phyloP scores from a whole-genome alignment of 805 yeast genomes.

The Schwanniomyces sp. region DNA sequence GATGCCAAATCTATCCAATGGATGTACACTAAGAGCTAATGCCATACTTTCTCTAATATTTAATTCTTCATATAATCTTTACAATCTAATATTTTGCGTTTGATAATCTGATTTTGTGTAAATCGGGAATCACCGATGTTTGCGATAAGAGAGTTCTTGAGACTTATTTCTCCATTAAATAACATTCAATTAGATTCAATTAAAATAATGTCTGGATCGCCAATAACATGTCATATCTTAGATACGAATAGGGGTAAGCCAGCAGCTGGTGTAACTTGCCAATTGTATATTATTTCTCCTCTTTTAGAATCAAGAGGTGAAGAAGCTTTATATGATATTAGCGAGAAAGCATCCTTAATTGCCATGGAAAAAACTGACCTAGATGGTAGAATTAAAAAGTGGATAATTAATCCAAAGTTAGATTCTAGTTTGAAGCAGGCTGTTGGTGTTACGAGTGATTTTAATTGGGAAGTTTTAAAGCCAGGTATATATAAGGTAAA shows the following conservation, averaged over 20 bases:
- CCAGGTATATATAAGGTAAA: conserved; percentile 76
- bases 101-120: not conserved
- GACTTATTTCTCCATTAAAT: not conserved
- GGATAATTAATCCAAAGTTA: conserved; percentile 52
- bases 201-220: conserved; percentile 37
- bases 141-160: not conserved
- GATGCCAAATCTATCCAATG: conserved; percentile 16
- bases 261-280: conserved; percentile 72
- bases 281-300: conserved; percentile 44
- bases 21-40: conserved; percentile 8
- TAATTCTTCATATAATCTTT: not conserved
- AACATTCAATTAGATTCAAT: not conserved
- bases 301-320: conserved; percentile 18
- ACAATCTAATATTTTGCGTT: not conserved
- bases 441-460: conserved; percentile 27
- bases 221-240: conserved; percentile 85
- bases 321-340: conserved; percentile 26
- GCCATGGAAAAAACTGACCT: conserved; percentile 69
- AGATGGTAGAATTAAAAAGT: conserved; percentile 77
- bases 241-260: conserved; percentile 86
- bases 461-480: conserved; percentile 44
- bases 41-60: not conserved
- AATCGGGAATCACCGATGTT: not conserved
- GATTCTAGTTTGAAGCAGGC: conserved; percentile 7
- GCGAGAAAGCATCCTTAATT: conserved; percentile 40